Base-by-base conservation (phyloP, 306 rosid species). In the Styphnolobium japonicum region DNA sequence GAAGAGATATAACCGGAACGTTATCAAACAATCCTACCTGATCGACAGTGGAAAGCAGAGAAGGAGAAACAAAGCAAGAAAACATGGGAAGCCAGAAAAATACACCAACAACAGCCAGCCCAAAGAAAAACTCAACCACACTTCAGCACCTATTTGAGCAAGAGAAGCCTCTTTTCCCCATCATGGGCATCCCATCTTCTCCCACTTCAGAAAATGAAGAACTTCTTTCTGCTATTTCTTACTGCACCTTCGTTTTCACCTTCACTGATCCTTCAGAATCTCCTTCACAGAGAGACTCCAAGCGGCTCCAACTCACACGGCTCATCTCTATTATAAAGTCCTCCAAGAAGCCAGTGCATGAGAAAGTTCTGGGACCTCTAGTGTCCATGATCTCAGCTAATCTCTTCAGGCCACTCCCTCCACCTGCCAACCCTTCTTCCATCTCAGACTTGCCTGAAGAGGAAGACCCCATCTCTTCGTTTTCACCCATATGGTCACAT, bases 371-470 rank as follows among this genome's bases (percentile, higher is more conserved):
- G 19, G 78, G 72, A 3, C 85, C 93, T 77, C 76, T 94, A 29
- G 71, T 86, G 57, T 67, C 87, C 22, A 91, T 91, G 91, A 73
- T 92, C 43, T 80, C 91, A 0, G 64, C 57, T 70, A 87, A 88
- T 74, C 86, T 94, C 40, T 91, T 92, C 16, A 83, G 92, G 67
- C 89, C 97, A 49, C 97, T 94, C 70, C 97, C 97, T 80, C 94
- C 93, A 9, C 91, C 92, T 53, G 69, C 87, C 36, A 85, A 74
- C 42, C 51, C 81, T 37, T 46, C 29, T 12, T n/a, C 61, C 34
- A 40, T 73, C 46, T 62, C 82, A 0, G 90, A 87, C 6, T 81
- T 82, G 14, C 76, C 74, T 1, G 95, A 91, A 5, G 97, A 94
- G 33, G 95, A 94, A 79, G 93, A 89, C 31, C 73, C 81, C 16